Conservation (phyloP, 1,284 basidiomycete genomes). For the Cutaneotrichosporon cyanovorans region DNA sequence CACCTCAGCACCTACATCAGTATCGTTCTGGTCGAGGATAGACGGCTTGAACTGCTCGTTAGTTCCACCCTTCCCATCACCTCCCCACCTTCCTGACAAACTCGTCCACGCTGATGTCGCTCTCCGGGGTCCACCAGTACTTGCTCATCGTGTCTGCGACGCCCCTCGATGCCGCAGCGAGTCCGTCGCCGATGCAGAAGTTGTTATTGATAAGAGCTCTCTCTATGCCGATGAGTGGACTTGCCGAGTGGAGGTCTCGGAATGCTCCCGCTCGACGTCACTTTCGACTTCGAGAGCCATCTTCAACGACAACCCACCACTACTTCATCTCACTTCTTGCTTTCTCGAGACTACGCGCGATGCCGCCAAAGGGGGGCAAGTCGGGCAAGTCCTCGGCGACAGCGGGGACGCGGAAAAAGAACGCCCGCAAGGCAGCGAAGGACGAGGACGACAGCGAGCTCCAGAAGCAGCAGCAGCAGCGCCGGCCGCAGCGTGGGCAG, state of each 20-base stretch:
- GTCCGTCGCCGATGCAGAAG: not conserved
- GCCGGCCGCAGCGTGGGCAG: slow-evolving; percentile 6
- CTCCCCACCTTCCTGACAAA: slow-evolving; percentile 23
- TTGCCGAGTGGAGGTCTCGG: slow-evolving; percentile 1
- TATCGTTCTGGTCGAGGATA: slow-evolving; percentile 15
- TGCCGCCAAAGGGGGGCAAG: slow-evolving; percentile 6
- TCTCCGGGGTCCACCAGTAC: slow-evolving; percentile 20
- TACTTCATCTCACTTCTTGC: too few relatives aligned
- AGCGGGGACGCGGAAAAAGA: slow-evolving; percentile 72
- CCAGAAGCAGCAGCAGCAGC: not conserved
- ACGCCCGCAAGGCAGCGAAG: slow-evolving; percentile 32
- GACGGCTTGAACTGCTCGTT: slow-evolving; percentile 19
- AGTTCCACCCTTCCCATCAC: not conserved
- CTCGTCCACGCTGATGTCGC: slow-evolving; percentile 16
- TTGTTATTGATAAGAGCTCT: not conserved
- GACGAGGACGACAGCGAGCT: slow-evolving; percentile 19
- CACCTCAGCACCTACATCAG: slow-evolving; percentile 12
- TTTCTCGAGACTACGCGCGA: too few relatives aligned
- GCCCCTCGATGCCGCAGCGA: not conserved
- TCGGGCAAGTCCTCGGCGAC: slow-evolving; percentile 54
- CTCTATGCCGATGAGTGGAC: slow-evolving; percentile 6
- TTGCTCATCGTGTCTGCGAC: not conserved
- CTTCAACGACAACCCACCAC: too few relatives aligned
- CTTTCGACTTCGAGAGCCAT: not conserved
- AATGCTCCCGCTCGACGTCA: slow-evolving; percentile 3